Evolutionary conservation across 805 yeast species (phyloP), one percentile per base, ranked within the genome.

Genomic region (Debaryomyces prosopidis): DNA sequence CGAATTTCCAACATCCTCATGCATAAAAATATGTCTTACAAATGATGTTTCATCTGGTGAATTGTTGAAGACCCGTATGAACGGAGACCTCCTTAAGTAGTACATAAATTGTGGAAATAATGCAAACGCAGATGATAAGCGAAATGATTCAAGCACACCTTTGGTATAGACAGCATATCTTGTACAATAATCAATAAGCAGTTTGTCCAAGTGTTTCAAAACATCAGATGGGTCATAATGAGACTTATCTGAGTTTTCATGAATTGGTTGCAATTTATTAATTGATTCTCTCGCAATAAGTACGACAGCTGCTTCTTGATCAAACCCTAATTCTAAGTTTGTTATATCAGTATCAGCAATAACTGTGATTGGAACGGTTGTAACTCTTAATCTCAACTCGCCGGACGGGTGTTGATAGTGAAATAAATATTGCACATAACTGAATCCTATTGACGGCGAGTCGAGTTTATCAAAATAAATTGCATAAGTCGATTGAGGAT

Each of bases 11-110:
- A 80, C 73, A 54, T 84, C 87, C 60, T 83, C 89, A 34, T 77
- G 77, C 58, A 80, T 65, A 58, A 83, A 77, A 30, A 80, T 71
- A 54, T 83, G 88, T 57, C 87, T 75, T 48, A 80, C 75, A 58
- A 76, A 84, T 14, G 82, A 74, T 5, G 89, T 82, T 61, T 84
- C 89, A 65, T 84, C 89, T 0, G 89, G 89, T 1, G 88, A 83
- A 53, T 79, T 80, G 57, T 82, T 82, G 66, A 84, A 84, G 15
- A 84, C 81, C 53, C 81, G 83, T 31, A 84, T 70, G 55, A 84
- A 81, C 42, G 76, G 82, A 1, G 87, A 82, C 54, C 89, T 73
- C 61, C 88, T 71, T 59, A 84, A 71, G 59, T 84, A 85, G 61
- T 79, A 84, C 65, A 84, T 69, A 61, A 82, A 84, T 58, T 83